Conservation (phyloP, 805 yeast genomes). For the Cyberlindnera japonica region DNA sequence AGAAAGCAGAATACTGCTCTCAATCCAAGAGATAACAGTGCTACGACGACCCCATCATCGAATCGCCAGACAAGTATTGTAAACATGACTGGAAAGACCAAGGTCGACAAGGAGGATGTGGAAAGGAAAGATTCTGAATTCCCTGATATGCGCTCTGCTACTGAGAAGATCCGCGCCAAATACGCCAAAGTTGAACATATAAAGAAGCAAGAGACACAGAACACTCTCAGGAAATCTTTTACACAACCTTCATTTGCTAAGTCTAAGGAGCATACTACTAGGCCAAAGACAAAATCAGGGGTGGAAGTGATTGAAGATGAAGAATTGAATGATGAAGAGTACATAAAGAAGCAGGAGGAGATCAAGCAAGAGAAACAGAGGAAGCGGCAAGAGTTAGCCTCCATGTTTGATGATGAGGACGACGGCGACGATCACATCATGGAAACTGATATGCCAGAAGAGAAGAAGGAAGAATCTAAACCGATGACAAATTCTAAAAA, state of each 20-base stretch:
- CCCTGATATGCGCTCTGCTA: neutral
- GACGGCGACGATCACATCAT: slow-evolving; percentile 20
- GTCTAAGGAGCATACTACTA: slow-evolving; percentile 7
- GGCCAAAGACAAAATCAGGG: slow-evolving; percentile 12
- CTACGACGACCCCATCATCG: neutral
- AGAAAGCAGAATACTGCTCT: neutral
- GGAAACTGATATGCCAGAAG: slow-evolving; percentile 2
- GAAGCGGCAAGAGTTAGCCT: slow-evolving; percentile 28
- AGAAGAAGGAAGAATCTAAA: neutral
- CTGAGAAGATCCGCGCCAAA: neutral
- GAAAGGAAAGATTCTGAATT: neutral
- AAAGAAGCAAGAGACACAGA: slow-evolving; percentile 15
- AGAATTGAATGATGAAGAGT: slow-evolving; percentile 17
- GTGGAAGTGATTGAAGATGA: slow-evolving; percentile 14
- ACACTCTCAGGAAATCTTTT: slow-evolving; percentile 14
- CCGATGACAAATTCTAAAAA: slow-evolving; percentile 6
- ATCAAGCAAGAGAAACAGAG: slow-evolving; percentile 10
- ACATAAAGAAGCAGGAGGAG: slow-evolving; percentile 9
- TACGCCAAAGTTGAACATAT: neutral
- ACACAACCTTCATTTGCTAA: neutral
- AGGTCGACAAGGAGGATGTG: neutral
- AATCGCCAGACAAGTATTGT: neutral
- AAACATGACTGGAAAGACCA: slow-evolving; percentile 1
- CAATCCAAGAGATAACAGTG: too few species aligned
- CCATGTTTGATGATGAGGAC: slow-evolving; percentile 34